Evolutionary conservation across 202 grass and related monocot species (phyloP).

Genomic region (Zizania palustris): DNA sequence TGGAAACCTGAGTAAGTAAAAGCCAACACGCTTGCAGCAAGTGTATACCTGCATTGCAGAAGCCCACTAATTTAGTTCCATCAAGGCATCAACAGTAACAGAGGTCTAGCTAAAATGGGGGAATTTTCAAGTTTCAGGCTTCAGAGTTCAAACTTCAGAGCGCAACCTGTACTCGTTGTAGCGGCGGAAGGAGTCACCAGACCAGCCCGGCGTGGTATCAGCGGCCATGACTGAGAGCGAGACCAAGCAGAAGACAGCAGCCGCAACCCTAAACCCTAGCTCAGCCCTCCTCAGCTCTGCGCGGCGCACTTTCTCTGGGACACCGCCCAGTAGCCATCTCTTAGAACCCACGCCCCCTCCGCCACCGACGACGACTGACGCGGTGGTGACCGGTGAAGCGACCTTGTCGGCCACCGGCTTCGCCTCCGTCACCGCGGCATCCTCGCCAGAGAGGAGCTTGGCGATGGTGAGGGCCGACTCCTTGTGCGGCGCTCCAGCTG

Average conservation of each 20-base stretch:
- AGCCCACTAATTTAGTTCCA: conserved; percentile 18
- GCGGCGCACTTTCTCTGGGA: conserved; percentile 53
- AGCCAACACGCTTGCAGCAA: conserved; percentile 61
- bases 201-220: conserved; percentile 68
- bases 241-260: conserved; percentile 60
- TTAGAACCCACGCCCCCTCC: conserved; percentile 37
- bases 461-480: conserved; percentile 59
- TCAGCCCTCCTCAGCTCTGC: conserved; percentile 53
- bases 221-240: conserved; percentile 76
- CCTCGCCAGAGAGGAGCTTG: conserved; percentile 52
- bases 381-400: conserved; percentile 10
- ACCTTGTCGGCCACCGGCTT: conserved; percentile 36
- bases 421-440: conserved; percentile 32
- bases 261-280: conserved; percentile 81
- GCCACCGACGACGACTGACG: not conserved
- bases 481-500: conserved; percentile 43
- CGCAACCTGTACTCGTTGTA: conserved; percentile 83
- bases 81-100: conserved; percentile 20
- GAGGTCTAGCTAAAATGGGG: not conserved
- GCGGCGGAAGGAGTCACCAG: conserved; percentile 70
- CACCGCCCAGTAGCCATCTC: conserved; percentile 41
- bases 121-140: not conserved
- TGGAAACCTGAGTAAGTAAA: conserved; percentile 79
- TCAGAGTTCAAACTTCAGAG: conserved; percentile 13
- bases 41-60: conserved; percentile 58